Evolutionary conservation across 352 stramenopile species (phyloP).

Genomic region (Phytophthora pseudosyringae): DNA sequence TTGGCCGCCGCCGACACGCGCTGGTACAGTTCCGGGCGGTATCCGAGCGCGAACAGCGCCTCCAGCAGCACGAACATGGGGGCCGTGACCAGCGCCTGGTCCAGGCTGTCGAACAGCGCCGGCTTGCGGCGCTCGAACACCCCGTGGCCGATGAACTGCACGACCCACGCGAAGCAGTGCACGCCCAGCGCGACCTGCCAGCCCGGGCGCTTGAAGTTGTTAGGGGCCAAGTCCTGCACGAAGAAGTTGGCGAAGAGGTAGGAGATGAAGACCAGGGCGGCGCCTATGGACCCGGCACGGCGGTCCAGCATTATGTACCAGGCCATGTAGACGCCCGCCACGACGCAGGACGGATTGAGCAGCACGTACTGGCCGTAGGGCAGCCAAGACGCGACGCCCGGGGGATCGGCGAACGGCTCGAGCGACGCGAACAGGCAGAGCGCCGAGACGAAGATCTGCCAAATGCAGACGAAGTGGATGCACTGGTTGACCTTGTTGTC

Average conservation of each 20-base stretch:
- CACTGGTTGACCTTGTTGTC: slow-evolving; percentile 80
- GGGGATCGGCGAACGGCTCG: slow-evolving; percentile 36
- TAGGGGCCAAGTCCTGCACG: slow-evolving; percentile 38
- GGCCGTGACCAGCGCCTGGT: slow-evolving; percentile 82
- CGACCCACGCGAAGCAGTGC: slow-evolving; percentile 72
- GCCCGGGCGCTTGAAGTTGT: slow-evolving; percentile 41
- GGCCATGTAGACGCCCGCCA: slow-evolving; percentile 67
- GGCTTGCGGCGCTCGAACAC: slow-evolving; percentile 88
- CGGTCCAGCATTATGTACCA: slow-evolving; percentile 81
- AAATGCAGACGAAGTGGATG: slow-evolving; percentile 88
- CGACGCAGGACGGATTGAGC: slow-evolving; percentile 65
- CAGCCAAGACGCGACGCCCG: slow-evolving; percentile 29
- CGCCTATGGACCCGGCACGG: slow-evolving; percentile 59
- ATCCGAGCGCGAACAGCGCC: slow-evolving; percentile 77
- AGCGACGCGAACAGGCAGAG: slow-evolving; percentile 67
- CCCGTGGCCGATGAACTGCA: slow-evolving; percentile 88
- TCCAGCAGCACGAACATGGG: slow-evolving; percentile 90
- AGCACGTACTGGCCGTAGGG: slow-evolving; percentile 62
- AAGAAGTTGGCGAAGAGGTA: slow-evolving; percentile 74
- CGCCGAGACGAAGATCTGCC: slow-evolving; percentile 83
- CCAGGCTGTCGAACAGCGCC: slow-evolving; percentile 84
- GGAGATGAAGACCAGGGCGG: slow-evolving; percentile 51
- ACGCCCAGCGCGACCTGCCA: slow-evolving; percentile 66
- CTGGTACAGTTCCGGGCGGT: slow-evolving; percentile 70
- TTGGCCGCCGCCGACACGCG: slow-evolving; percentile 61